phyloP scores from a whole-genome alignment of 768 basidiomycete genomes.

The Suillus plorans region DNA sequence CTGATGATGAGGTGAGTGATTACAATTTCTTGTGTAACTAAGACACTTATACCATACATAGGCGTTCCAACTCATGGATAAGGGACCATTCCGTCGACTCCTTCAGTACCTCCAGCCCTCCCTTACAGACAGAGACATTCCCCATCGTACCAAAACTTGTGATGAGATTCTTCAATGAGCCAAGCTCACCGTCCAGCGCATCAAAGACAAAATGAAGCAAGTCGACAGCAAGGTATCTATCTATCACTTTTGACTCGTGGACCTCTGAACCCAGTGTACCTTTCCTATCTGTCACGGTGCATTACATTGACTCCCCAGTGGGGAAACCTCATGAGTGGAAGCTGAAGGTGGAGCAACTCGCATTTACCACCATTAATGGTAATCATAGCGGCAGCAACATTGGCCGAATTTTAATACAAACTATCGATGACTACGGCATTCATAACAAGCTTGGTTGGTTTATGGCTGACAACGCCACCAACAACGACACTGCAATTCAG shows the following conservation, averaged over 20 bases:
- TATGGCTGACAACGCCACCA: too few species aligned
- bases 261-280: constrained; percentile 15
- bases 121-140: neutral
- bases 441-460: too few species aligned
- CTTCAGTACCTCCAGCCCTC: neutral
- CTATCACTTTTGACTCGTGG: constrained; percentile 18
- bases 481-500: too few species aligned
- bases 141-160: neutral
- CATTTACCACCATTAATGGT: constrained; percentile 11
- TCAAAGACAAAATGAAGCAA: neutral
- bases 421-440: neutral
- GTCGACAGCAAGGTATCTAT: neutral
- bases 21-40: neutral
- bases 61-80: neutral
- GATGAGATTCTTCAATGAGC: neutral
- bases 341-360: constrained; percentile 13
- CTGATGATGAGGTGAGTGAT: neutral
- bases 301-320: too few species aligned
- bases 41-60: neutral
- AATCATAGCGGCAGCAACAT: constrained; percentile 11
- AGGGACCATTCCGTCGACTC: neutral
- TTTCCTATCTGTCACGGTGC: constrained; percentile 9
- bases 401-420: constrained; percentile 2
- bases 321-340: too few species aligned
- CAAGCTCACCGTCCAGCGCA: neutral